Evolutionary conservation across 2,329 filamentous ascomycete species (phyloP).

Genomic region (Albifimbria verrucaria): DNA sequence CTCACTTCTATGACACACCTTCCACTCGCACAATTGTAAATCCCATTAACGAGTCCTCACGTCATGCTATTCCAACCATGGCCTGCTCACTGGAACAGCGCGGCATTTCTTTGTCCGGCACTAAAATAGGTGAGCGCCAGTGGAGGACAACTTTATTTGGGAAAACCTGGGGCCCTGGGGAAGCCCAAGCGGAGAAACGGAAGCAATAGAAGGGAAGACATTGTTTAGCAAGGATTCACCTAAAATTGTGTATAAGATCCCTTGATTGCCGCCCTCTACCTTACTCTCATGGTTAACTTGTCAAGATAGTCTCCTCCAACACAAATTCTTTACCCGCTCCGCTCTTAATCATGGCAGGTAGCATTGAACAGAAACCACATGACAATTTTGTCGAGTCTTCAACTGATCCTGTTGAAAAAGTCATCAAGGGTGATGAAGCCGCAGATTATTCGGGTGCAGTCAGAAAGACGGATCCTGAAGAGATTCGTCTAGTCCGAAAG

Average conservation of each 20-base stretch:
- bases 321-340: neutral
- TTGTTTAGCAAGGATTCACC: too few species aligned
- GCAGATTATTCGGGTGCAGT: conserved; percentile 31
- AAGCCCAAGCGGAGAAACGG: neutral
- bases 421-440: conserved; percentile 13
- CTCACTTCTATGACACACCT: too few species aligned
- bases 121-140: conserved; percentile 5
- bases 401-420: conserved; percentile 14
- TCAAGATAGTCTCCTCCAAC: neutral
- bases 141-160: conserved; percentile 2
- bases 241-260: neutral
- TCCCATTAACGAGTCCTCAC: too few species aligned
- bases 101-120: conserved; percentile 13
- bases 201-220: neutral
- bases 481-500: conserved; percentile 34
- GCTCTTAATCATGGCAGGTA: conserved; percentile 12
- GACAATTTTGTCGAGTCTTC: conserved; percentile 20
- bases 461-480: conserved; percentile 26
- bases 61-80: too few species aligned
- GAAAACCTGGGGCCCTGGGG: conserved; percentile 14
- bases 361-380: conserved; percentile 20
- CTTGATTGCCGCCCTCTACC: neutral
- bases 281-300: neutral
- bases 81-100: too few species aligned
- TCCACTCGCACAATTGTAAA: too few species aligned